A percentile compares a stretch with the other conserved stretches of the same genome.
Evolutionary conservation across 306 rosid genomes (phyloP).

Genomic region (Malus sieversii): DNA sequence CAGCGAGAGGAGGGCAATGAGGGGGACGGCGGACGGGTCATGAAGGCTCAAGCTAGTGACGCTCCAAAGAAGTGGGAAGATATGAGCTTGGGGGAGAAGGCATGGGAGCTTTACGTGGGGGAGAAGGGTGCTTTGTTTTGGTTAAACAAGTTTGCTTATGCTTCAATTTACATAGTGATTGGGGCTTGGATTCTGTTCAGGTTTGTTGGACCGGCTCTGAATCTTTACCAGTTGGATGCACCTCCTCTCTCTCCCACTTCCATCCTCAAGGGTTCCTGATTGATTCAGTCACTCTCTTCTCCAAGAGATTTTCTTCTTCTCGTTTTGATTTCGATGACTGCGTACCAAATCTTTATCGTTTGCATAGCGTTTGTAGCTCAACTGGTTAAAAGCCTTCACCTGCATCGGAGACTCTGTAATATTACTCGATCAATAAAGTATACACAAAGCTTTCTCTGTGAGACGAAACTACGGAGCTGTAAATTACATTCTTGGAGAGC

Average conservation of each 20-base stretch:
- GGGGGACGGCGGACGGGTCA: slow-evolving; percentile 6
- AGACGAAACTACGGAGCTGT: slow-evolving; percentile 6
- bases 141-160: slow-evolving; percentile 91
- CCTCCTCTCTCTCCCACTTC: slow-evolving; percentile 59
- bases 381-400: not conserved
- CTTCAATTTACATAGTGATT: slow-evolving; percentile 78
- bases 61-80: slow-evolving; percentile 82
- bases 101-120: slow-evolving; percentile 64
- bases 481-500: slow-evolving; percentile 23
- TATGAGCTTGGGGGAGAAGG: slow-evolving; percentile 71
- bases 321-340: not conserved
- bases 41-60: slow-evolving; percentile 19
- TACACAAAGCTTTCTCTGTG: slow-evolving; percentile 10
- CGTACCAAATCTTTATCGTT: not conserved
- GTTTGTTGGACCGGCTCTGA: slow-evolving; percentile 83
- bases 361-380: not conserved
- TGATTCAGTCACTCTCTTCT: not conserved
- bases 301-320: not conserved
- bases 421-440: slow-evolving; percentile 10
- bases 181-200: slow-evolving; percentile 85
- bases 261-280: slow-evolving; percentile 56
- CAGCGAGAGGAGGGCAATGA: slow-evolving; percentile 30
- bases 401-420: not conserved
- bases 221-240: slow-evolving; percentile 82
- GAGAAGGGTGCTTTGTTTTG: slow-evolving; percentile 80